Evolutionary conservation across 2,329 filamentous ascomycete species (phyloP).

Genomic region (Pseudogymnoascus sp.): DNA sequence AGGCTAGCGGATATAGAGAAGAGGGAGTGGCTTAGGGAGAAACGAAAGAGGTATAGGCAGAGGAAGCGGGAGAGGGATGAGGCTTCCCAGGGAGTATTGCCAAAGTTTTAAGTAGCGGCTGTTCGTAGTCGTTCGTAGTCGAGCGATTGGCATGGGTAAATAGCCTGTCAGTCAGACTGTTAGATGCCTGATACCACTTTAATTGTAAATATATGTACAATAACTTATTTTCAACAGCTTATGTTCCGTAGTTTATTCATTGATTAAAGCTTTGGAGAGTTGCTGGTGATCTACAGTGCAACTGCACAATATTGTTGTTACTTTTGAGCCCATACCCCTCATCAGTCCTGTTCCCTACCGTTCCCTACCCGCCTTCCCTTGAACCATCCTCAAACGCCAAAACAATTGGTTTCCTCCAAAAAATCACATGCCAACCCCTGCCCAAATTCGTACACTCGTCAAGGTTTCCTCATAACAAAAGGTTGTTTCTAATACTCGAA

Average conservation of each 20-base stretch:
- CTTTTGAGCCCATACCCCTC: not conserved
- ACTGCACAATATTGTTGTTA: not conserved
- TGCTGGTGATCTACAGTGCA: not conserved
- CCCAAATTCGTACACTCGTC: not conserved
- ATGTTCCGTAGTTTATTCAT: not conserved
- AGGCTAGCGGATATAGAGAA: constrained; percentile 32
- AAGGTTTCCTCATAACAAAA: not conserved
- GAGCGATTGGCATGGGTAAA: not conserved
- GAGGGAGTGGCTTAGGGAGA: constrained; percentile 22
- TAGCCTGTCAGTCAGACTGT: not conserved
- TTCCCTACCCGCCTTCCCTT: not conserved
- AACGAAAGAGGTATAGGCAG: not conserved
- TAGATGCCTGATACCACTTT: not conserved
- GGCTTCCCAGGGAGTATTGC: not conserved
- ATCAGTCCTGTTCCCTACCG: not conserved
- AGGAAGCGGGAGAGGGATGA: not conserved
- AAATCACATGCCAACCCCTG: too few relatives aligned
- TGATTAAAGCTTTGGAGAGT: not conserved
- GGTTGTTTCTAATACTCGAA: not conserved
- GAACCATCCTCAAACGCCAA: not conserved
- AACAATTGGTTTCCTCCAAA: not conserved
- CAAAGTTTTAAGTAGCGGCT: not conserved
- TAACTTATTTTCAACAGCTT: not conserved
- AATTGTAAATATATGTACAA: not conserved
- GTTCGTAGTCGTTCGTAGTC: not conserved